Percentiles rank a stretch among this genome's conserved stretches.
Conservation (phyloP, 2,329 filamentous ascomycete species). For the Sarocladiaceae sp. region DNA sequence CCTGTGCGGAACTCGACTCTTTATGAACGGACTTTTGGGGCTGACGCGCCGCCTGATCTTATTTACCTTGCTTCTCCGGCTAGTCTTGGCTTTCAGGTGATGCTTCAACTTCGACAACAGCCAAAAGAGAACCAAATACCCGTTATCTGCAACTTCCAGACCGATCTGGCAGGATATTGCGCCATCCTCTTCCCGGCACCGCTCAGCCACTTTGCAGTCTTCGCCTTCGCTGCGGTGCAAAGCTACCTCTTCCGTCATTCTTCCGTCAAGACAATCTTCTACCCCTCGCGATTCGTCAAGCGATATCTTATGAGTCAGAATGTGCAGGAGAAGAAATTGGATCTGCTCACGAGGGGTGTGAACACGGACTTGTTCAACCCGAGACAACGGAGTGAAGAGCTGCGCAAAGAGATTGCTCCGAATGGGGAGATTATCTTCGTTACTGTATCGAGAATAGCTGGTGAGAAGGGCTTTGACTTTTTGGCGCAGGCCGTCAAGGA, state of each 20-base stretch:
- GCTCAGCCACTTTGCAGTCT: slow-evolving; percentile 57
- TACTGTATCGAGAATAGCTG: slow-evolving; percentile 62
- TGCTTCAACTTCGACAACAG: slow-evolving; percentile 64
- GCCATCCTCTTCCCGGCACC: slow-evolving; percentile 64
- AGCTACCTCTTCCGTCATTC: slow-evolving; percentile 61
- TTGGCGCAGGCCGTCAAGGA: slow-evolving; percentile 51
- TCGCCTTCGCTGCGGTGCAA: slow-evolving; percentile 58
- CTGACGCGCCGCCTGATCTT: slow-evolving; percentile 50
- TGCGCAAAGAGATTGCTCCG: slow-evolving; percentile 53
- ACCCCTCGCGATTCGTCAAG: slow-evolving; percentile 60
- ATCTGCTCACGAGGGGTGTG: slow-evolving; percentile 60
- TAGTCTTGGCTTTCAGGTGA: slow-evolving; percentile 65
- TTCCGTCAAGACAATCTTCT: slow-evolving; percentile 63
- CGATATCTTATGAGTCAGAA: slow-evolving; percentile 55
- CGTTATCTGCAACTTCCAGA: slow-evolving; percentile 67
- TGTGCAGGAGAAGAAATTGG: slow-evolving; percentile 52
- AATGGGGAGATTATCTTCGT: slow-evolving; percentile 61
- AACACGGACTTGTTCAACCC: slow-evolving; percentile 61
- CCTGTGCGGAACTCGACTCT: slow-evolving; percentile 61
- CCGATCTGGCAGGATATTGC: slow-evolving; percentile 65
- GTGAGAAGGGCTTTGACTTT: slow-evolving; percentile 69
- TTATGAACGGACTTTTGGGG: slow-evolving; percentile 55
- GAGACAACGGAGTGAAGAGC: slow-evolving; percentile 40
- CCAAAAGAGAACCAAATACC: slow-evolving; percentile 48
- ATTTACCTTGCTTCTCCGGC: slow-evolving; percentile 68